Conservation (phyloP, 2,329 filamentous ascomycete species). For the Aspergillus oerlinghausenensis region DNA sequence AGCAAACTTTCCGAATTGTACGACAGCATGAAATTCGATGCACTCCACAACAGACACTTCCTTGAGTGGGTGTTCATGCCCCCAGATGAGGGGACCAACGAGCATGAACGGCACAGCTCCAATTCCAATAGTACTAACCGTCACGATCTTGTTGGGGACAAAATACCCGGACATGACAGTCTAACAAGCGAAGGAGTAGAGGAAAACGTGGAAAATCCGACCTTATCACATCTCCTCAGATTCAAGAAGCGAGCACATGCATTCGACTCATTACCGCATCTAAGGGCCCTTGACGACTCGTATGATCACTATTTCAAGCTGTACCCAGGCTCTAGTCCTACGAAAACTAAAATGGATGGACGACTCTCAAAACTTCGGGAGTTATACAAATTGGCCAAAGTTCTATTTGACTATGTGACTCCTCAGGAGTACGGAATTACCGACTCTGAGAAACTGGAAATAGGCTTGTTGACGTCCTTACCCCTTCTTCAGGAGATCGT, state of each 20-base stretch:
- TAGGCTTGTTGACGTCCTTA: conserved; percentile 87
- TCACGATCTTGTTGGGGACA: conserved; percentile 18
- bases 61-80: conserved; percentile 97
- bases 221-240: conserved; percentile 39
- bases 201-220: conserved; percentile 29
- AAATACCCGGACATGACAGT: conserved; percentile 17
- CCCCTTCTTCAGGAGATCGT: conserved; percentile 96
- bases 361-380: conserved; percentile 85
- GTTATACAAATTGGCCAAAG: conserved; percentile 87
- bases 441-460: conserved; percentile 95
- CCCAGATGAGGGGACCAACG: conserved; percentile 69
- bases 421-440: conserved; percentile 98
- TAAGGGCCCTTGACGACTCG: conserved; percentile 47
- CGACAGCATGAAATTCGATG: conserved; percentile 99
- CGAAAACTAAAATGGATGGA: conserved; percentile 75
- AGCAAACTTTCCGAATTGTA: conserved; percentile 98
- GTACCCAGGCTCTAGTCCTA: conserved; percentile 69
- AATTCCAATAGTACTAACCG: conserved; percentile 16
- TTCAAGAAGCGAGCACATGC: conserved; percentile 51
- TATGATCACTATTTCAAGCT: conserved; percentile 82
- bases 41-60: conserved; percentile 92
- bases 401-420: conserved; percentile 96
- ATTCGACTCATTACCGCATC: conserved; percentile 39
- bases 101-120: conserved; percentile 48
- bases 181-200: conserved; percentile 21